Evolutionary conservation across 306 rosid genomes (phyloP).

Genomic region (Oxytropis ochrocephala): DNA sequence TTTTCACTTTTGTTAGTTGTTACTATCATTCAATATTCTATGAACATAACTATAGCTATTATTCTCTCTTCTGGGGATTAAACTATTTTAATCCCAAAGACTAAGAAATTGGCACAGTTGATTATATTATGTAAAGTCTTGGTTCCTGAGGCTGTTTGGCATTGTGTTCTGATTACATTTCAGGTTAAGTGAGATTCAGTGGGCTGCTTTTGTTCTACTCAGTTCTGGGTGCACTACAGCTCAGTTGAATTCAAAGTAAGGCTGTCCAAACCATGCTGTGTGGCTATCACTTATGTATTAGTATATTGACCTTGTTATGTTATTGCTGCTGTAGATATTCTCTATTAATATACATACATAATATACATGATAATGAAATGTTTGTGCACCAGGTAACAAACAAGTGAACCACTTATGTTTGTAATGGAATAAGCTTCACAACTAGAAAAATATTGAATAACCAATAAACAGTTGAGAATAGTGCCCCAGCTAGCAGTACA

Average conservation of each 20-base stretch:
- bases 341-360: no score
- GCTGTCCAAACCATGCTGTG: conserved; percentile 5
- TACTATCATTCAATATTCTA: neutral
- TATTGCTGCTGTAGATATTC: conserved; percentile 7
- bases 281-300: conserved; percentile 9
- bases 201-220: conserved; percentile 95
- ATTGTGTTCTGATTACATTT: conserved; percentile 27
- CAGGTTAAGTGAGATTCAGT: conserved; percentile 94
- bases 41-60: neutral
- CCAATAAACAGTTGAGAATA: neutral
- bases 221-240: conserved; percentile 95
- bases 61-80: neutral
- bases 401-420: neutral
- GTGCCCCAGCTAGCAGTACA: no score
- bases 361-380: conserved; percentile 3
- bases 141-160: conserved; percentile 1
- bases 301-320: conserved; percentile 13
- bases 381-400: neutral
- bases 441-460: neutral
- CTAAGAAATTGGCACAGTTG: neutral
- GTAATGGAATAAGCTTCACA: neutral
- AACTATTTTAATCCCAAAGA: conserved; percentile 9
- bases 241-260: conserved; percentile 84
- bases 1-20: neutral
- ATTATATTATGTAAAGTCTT: conserved; percentile 9